Evolutionary conservation across 2,329 filamentous ascomycete genomes (phyloP), one percentile per base, ranked within the genome.

Genomic region (Magnaporthiopsis incrustans): DNA sequence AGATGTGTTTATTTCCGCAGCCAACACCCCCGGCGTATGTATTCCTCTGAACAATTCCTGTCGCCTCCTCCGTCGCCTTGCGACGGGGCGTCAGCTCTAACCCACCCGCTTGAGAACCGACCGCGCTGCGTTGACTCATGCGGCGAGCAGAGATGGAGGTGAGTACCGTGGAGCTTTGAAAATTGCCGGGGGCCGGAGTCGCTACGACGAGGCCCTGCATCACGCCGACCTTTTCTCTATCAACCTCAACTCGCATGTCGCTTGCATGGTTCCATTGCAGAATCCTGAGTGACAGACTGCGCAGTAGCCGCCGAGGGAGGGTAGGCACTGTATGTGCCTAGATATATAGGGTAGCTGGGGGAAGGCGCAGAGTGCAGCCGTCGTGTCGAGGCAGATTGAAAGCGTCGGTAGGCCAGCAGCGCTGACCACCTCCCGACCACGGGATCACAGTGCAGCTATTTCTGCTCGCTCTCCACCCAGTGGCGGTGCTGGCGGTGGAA

Each of bases 41-140:
- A 53, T 22, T 53, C n/a, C n/a, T 53, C n/a, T n/a, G 18, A n/a
- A n/a, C n/a, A 3, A 5, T 53, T 53, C 10, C 18, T 25, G 7
- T 10, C 18, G 44, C 44, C 44, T 22, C 44, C n/a, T 53, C 44
- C 44, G 44, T 53, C 44, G n/a, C 44, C n/a, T 25, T 53, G 44
- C 44, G 18, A 53, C 44, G 44, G 44, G 44, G 44, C 44, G 44
- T 53, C 44, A 53, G 44, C n/a, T 53, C 44, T 25, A 53, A n/a
- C 8, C 44, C 44, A 22, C 44, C 44, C 7, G 18, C 18, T 53
- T n/a, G 18, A 22, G 44, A 25, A 25, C 44, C 44, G 38, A 18
- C 38, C 38, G 38, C 38, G 38, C 38, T 15, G 44, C 44, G 44
- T 53, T 61, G 60, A 61, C 60, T 61, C 60, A 61, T 61, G 35